These are phyloP conservation scores for Seminavis robusta DNA, from an alignment of 108 stramenopile species.

Conservation along the genomic window DNA sequence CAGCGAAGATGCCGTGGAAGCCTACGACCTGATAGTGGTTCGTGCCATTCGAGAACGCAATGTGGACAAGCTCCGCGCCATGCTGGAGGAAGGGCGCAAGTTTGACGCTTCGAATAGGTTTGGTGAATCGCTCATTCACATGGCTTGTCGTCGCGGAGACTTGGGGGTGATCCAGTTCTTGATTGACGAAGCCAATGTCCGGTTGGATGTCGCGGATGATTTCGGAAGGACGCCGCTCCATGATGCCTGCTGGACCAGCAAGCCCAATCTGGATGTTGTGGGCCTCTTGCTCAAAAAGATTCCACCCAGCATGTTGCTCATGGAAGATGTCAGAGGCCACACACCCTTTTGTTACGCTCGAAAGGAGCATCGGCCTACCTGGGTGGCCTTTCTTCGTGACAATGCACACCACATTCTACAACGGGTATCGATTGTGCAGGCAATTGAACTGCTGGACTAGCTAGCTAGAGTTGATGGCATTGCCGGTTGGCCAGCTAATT, in stretches of 20 bases:
- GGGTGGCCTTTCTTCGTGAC: slow-evolving; percentile 35
- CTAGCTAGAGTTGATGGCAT: too few relatives aligned
- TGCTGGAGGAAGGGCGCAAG: slow-evolving; percentile 10
- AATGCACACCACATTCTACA: too few relatives aligned
- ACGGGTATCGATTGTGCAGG: too few relatives aligned
- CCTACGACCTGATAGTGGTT: slow-evolving; percentile 23
- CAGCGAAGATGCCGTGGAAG: slow-evolving; percentile 32
- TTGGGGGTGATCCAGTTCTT: slow-evolving; percentile 48
- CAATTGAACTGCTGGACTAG: too few relatives aligned
- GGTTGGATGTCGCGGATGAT: slow-evolving; percentile 54
- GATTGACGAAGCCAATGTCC: slow-evolving; percentile 45
- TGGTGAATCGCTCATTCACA: slow-evolving; percentile 76
- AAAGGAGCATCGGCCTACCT: slow-evolving; percentile 47
- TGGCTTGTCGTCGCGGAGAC: slow-evolving; percentile 65
- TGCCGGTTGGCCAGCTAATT: too few relatives aligned
- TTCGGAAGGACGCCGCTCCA: slow-evolving; percentile 73
- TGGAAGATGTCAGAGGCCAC: slow-evolving; percentile 67
- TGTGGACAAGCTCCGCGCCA: slow-evolving; percentile 11
- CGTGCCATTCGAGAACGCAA: slow-evolving; percentile 19
- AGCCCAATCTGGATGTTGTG: slow-evolving; percentile 43
- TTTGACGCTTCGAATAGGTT: slow-evolving; percentile 67
- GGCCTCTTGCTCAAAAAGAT: slow-evolving; percentile 20
- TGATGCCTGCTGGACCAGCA: slow-evolving; percentile 68
- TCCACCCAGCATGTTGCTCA: slow-evolving; percentile 48
- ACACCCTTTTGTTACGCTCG: slow-evolving; percentile 78